A percentile compares a stretch with the other conserved stretches of the same genome.
These are phyloP conservation scores for Chlorociboria aeruginascens DNA, from an alignment of 495 filamentous ascomycete species.

Conservation along the genomic window DNA sequence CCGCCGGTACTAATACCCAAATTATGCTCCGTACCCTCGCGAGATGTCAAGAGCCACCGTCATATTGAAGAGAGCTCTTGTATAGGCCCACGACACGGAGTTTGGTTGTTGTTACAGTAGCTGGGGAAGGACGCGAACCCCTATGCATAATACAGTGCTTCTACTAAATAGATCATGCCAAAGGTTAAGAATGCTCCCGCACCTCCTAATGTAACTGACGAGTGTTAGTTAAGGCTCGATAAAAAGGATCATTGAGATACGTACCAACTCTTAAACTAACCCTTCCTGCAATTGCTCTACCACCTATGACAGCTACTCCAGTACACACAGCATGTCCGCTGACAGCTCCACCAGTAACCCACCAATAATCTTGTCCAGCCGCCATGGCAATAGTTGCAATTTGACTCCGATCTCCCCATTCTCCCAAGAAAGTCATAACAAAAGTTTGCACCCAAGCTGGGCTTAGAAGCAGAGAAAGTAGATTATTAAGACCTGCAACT, in stretches of 20 bases:
- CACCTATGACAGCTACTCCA: conserved; percentile 84
- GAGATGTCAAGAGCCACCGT: neutral
- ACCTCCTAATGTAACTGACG: conserved; percentile 81
- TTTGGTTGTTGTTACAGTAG: conserved; percentile 10
- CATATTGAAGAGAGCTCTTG: neutral
- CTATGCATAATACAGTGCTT: conserved; percentile 50
- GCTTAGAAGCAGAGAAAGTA: conserved; percentile 75
- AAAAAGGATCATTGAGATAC: conserved; percentile 26
- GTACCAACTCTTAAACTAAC: conserved; percentile 95
- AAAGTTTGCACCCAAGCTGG: conserved; percentile 99
- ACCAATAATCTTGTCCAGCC: conserved; percentile 97
- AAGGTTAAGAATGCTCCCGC: conserved; percentile 87
- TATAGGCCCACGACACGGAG: neutral
- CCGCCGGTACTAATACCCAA: neutral
- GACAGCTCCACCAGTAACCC: conserved; percentile 86
- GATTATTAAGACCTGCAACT: conserved; percentile 61
- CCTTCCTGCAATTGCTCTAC: conserved; percentile 79
- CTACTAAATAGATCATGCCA: conserved; percentile 79
- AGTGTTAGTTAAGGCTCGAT: conserved; percentile 12
- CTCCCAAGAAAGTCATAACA: conserved; percentile 95
- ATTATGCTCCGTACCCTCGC: neutral
- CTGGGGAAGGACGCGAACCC: neutral
- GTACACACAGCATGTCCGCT: conserved; percentile 84
- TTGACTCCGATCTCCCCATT: conserved; percentile 96
- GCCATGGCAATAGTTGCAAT: conserved; percentile 99